phyloP scores from a whole-genome alignment of 768 basidiomycete species.

The Royoungia palumana region DNA sequence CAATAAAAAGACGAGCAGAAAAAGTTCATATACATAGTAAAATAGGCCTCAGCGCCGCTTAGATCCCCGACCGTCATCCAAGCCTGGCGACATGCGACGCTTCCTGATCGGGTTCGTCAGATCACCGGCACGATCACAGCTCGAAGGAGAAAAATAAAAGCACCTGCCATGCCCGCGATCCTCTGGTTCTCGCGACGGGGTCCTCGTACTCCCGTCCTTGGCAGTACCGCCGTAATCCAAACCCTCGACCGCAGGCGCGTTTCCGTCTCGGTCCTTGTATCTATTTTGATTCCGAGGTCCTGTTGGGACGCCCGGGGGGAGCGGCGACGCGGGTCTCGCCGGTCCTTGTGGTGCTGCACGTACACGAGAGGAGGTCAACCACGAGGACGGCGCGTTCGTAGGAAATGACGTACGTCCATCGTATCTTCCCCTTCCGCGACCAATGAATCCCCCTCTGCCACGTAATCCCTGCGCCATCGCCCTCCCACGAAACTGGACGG shows the following conservation, averaged over 20 bases:
- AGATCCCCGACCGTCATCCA: constrained; percentile 64
- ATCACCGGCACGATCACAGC: background rate
- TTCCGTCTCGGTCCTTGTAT: constrained; percentile 85
- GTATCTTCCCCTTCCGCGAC: constrained; percentile 36
- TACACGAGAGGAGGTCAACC: background rate
- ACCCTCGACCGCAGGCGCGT: constrained; percentile 84
- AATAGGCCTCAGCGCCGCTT: constrained; percentile 59
- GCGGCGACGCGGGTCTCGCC: constrained; percentile 76
- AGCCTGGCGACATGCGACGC: constrained; percentile 66
- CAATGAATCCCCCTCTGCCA: constrained; percentile 41
- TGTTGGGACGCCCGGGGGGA: constrained; percentile 84
- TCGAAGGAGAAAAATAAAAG: constrained; percentile 16
- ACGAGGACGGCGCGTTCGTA: background rate
- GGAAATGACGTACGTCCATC: constrained; percentile 38
- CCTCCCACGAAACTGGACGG: constrained; percentile 43
- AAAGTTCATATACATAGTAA: constrained; percentile 25
- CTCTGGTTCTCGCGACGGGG: constrained; percentile 65
- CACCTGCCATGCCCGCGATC: constrained; percentile 61
- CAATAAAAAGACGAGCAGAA: constrained; percentile 21
- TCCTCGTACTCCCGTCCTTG: constrained; percentile 44
- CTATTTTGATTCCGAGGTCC: constrained; percentile 87
- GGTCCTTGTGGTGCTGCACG: constrained; percentile 45
- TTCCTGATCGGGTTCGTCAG: constrained; percentile 44
- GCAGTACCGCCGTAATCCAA: constrained; percentile 75
- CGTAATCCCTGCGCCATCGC: constrained; percentile 42